phyloP scores from a whole-genome alignment of 2,329 filamentous ascomycete genomes.

The Aspergillus aculeatinus region DNA sequence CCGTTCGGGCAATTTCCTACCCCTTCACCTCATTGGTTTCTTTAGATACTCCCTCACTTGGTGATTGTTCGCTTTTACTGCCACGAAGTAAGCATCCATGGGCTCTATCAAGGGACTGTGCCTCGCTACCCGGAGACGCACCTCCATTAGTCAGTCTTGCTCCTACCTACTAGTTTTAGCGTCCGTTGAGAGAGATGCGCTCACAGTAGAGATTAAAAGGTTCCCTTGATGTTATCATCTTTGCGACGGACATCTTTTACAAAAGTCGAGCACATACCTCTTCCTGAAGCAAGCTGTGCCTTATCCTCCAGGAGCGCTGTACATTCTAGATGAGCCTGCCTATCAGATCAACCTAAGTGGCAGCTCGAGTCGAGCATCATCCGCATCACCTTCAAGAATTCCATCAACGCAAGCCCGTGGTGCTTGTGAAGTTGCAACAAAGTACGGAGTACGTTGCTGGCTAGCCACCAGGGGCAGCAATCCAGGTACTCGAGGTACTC shows the following conservation, averaged over 20 bases:
- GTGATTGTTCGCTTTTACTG: no score
- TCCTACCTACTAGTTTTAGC: neutral
- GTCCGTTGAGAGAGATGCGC: constrained; percentile 6
- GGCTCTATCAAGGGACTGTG: neutral
- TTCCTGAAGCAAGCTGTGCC: neutral
- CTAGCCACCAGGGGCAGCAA: neutral
- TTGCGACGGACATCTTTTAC: neutral
- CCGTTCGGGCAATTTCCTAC: constrained; percentile 15
- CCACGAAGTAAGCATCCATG: no score
- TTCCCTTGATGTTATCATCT: constrained; percentile 8
- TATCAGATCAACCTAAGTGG: neutral
- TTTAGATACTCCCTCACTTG: no score
- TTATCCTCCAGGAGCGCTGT: neutral
- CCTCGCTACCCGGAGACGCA: neutral
- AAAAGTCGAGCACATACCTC: constrained; percentile 1
- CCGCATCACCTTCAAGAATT: neutral
- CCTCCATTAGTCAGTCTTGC: constrained; percentile 3
- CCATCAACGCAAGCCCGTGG: neutral
- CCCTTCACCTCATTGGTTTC: neutral
- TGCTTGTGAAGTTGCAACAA: neutral
- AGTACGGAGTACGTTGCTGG: neutral
- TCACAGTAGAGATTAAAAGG: constrained; percentile 8
- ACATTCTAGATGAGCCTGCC: neutral
- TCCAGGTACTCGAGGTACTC: neutral
- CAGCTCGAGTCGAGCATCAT: neutral